Conservation (phyloP, 2,329 filamentous ascomycete species). For the Elsinoe batatas region DNA sequence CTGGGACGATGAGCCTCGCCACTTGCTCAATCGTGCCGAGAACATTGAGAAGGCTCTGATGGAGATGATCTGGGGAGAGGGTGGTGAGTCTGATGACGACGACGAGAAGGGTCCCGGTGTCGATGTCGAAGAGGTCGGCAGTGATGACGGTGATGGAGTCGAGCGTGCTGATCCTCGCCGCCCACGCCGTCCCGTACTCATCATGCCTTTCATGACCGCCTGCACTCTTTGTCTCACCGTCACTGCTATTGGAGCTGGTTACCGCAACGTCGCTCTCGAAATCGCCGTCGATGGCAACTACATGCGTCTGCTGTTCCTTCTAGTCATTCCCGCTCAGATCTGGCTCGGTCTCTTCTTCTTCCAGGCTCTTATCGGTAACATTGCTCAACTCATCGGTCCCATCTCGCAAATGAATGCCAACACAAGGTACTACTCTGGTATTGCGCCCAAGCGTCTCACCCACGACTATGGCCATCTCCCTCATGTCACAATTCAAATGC, state of each 20-base stretch:
- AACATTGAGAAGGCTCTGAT: constrained; percentile 46
- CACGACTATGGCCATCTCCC: constrained; percentile 30
- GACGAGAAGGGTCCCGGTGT: constrained; percentile 28
- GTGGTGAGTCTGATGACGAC: constrained; percentile 30
- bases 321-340: constrained; percentile 44
- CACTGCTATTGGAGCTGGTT: constrained; percentile 47
- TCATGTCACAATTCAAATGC: constrained; percentile 46
- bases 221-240: constrained; percentile 45
- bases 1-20: constrained; percentile 53
- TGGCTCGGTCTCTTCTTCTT: constrained; percentile 50
- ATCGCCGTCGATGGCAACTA: constrained; percentile 45
- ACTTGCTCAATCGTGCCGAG: constrained; percentile 43
- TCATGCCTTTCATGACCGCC: constrained; percentile 45
- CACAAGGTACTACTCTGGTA: constrained; percentile 38
- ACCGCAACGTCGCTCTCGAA: constrained; percentile 46
- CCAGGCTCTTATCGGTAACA: constrained; percentile 33
- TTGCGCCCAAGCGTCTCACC: constrained; percentile 31
- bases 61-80: constrained; percentile 48
- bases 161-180: constrained; percentile 30
- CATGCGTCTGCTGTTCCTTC: constrained; percentile 44
- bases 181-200: constrained; percentile 43
- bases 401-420: constrained; percentile 36
- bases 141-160: constrained; percentile 27
- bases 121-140: constrained; percentile 24
- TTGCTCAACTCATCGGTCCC: constrained; percentile 36